A percentile compares a stretch with the other conserved stretches of the same genome.
Conservation (phyloP, 129 eudicot genomes). For the Tanacetum coccineum region DNA sequence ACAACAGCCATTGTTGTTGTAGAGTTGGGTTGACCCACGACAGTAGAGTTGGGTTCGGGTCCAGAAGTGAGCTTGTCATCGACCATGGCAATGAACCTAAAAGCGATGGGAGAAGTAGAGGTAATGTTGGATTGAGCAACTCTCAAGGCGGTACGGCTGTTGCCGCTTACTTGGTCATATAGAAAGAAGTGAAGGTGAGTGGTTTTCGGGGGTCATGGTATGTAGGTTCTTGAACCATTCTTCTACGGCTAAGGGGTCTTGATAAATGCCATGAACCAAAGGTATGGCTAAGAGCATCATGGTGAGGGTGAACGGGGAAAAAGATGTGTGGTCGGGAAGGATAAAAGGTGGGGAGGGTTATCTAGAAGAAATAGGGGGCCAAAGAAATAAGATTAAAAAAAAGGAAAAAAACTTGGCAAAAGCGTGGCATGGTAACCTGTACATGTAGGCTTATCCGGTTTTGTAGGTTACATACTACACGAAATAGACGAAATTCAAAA, state of each 20-base stretch:
- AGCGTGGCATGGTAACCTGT: no score
- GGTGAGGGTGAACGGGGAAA: no score
- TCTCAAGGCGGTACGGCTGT: slow-evolving; percentile 22
- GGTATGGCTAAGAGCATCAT: slow-evolving; percentile 23
- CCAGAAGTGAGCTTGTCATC: slow-evolving; percentile 48
- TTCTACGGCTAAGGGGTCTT: slow-evolving; percentile 35
- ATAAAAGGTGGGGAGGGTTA: no score
- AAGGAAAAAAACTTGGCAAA: no score
- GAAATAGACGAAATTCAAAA: no score
- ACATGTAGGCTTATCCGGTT: no score
- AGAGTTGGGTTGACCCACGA: slow-evolving; percentile 45
- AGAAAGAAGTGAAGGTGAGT: slow-evolving; percentile 51
- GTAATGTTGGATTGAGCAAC: slow-evolving; percentile 42
- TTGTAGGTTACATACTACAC: no score
- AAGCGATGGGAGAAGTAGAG: slow-evolving; percentile 26
- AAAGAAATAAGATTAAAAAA: no score
- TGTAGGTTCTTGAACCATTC: slow-evolving; percentile 34
- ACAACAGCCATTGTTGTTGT: slow-evolving; percentile 44
- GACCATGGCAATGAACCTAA: slow-evolving; percentile 33
- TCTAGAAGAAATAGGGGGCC: no score
- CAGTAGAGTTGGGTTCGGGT: slow-evolving; percentile 45
- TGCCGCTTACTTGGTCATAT: slow-evolving; percentile 35
- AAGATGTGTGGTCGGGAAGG: no score
- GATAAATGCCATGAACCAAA: slow-evolving; percentile 22
- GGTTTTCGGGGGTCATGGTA: slow-evolving; percentile 27